Percentiles rank a stretch among this genome's conserved stretches.
Conservation (phyloP, 2,329 filamentous ascomycete genomes). For the Neospermospora avenae region DNA sequence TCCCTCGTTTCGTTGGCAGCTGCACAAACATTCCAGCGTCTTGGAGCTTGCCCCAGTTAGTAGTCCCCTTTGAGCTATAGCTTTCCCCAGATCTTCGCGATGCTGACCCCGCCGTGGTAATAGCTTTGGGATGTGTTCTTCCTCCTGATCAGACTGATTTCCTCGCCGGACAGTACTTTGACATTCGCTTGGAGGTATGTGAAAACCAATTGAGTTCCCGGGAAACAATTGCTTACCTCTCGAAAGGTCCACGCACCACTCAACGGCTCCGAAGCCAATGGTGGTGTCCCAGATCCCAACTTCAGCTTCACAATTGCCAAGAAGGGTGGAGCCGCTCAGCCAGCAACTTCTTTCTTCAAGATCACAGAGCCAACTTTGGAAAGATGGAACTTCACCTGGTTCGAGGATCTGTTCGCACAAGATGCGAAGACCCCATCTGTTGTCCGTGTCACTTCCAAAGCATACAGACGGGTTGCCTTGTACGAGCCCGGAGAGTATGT, state of each 20-base stretch:
- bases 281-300: conserved; percentile 65
- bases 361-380: conserved; percentile 69
- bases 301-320: conserved; percentile 75
- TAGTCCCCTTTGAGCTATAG: not conserved
- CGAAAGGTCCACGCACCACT: conserved; percentile 65
- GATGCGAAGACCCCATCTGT: conserved; percentile 66
- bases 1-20: conserved; percentile 41
- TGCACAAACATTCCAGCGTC: conserved; percentile 57
- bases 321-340: conserved; percentile 50
- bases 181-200: conserved; percentile 66
- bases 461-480: conserved; percentile 71
- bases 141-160: conserved; percentile 71
- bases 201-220: not conserved
- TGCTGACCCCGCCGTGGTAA: conserved; percentile 1
- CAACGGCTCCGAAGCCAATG: conserved; percentile 74
- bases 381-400: conserved; percentile 82
- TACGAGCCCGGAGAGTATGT: conserved; percentile 78
- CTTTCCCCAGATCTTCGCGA: conserved; percentile 1
- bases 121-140: conserved; percentile 54
- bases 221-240: not conserved
- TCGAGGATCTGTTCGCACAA: conserved; percentile 76
- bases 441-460: conserved; percentile 78
- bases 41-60: conserved; percentile 51
- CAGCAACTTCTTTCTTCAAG: conserved; percentile 66
- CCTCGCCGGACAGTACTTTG: conserved; percentile 78